Conservation (phyloP, 2,329 filamentous ascomycete species). For the Colletotrichum plurivorum region DNA sequence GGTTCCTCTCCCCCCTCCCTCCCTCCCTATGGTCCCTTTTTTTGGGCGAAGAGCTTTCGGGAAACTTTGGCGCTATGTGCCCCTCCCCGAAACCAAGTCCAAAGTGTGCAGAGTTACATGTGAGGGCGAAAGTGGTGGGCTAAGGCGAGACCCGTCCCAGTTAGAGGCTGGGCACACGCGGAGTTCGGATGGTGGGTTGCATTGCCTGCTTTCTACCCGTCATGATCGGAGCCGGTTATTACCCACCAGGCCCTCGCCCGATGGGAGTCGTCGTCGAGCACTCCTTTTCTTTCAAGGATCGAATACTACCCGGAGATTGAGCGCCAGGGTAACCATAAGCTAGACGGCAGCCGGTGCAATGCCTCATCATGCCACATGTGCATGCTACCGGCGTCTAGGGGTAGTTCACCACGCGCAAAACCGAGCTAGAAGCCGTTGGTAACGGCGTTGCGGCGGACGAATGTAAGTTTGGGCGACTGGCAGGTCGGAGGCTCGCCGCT, state of each 20-base stretch:
- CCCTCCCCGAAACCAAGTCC: slow-evolving; percentile 19
- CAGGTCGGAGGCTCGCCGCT: too few species aligned
- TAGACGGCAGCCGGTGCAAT: too few species aligned
- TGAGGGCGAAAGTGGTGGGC: not conserved
- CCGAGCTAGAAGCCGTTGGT: too few species aligned
- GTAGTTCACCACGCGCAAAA: too few species aligned
- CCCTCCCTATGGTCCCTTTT: not conserved
- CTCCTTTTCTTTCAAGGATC: too few species aligned
- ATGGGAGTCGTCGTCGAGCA: not conserved
- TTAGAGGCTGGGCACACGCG: not conserved
- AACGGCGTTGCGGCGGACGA: too few species aligned
- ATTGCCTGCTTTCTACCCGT: not conserved
- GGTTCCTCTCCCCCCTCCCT: not conserved
- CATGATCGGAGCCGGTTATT: not conserved
- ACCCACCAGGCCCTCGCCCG: not conserved
- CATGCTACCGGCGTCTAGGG: too few species aligned
- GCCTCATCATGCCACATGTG: too few species aligned
- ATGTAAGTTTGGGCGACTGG: too few species aligned
- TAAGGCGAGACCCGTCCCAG: slow-evolving; percentile 1
- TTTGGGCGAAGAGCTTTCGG: not conserved
- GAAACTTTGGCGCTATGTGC: slow-evolving; percentile 20
- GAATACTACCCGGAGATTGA: too few species aligned
- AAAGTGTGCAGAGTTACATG: slow-evolving; percentile 7
- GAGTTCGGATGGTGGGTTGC: slow-evolving; percentile 10
- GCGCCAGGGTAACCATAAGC: too few species aligned